phyloP scores from a whole-genome alignment of 2,329 filamentous ascomycete genomes.

The Ophiostoma sp. region DNA sequence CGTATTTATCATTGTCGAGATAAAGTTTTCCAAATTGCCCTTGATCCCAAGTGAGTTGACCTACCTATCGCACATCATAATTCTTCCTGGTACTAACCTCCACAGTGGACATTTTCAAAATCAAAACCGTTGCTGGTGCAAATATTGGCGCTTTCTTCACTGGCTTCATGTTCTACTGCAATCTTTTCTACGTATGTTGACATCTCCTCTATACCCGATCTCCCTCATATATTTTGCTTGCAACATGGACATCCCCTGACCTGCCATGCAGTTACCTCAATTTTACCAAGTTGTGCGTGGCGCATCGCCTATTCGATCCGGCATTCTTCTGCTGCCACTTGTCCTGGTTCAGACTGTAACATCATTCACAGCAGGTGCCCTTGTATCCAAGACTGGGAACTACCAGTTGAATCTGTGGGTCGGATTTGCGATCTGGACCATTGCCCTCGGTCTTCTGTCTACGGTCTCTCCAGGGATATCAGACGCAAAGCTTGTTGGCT shows the following conservation, averaged over 20 bases:
- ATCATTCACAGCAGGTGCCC: conserved; percentile 21
- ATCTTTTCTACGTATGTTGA: conserved; percentile 28
- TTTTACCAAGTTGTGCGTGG: conserved; percentile 31
- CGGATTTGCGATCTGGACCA: background rate
- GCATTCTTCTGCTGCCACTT: conserved; percentile 26
- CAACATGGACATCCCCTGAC: background rate
- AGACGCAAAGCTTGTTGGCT: background rate
- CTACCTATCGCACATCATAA: too few relatives aligned
- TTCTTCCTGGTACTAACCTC: background rate
- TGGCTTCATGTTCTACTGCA: conserved; percentile 28
- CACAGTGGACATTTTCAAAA: conserved; percentile 27
- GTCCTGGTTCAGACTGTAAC: conserved; percentile 27
- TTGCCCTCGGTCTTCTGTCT: background rate
- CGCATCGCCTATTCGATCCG: conserved; percentile 27
- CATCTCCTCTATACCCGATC: background rate
- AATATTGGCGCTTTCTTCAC: conserved; percentile 27
- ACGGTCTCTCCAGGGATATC: background rate
- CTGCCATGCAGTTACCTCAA: conserved; percentile 22
- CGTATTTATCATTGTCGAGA: conserved; percentile 27
- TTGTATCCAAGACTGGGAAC: conserved; percentile 27
- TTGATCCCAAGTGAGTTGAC: conserved; percentile 14
- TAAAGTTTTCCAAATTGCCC: background rate
- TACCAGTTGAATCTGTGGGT: conserved; percentile 19
- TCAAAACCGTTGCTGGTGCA: conserved; percentile 21
- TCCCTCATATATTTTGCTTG: background rate